Percentiles rank a stretch among this genome's conserved stretches.
Evolutionary conservation across 2,329 filamentous ascomycete species (phyloP).

Genomic region (Cordyceps militaris): DNA sequence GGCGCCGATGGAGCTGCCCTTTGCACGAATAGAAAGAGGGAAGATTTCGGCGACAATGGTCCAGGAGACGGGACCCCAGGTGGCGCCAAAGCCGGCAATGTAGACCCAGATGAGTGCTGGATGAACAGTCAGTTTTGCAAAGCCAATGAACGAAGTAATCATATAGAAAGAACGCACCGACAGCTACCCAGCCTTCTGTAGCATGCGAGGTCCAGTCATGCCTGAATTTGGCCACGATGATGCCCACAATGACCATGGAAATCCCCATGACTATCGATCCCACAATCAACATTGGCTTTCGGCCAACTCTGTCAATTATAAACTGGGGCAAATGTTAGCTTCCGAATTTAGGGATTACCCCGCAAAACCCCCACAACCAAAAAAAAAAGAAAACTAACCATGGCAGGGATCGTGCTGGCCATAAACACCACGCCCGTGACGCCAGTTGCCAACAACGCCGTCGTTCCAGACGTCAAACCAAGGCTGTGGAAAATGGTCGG

Average conservation of each 20-base stretch:
- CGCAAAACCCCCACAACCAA: neutral
- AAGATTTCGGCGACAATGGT: constrained; percentile 42
- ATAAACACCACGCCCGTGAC: constrained; percentile 67
- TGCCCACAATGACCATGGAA: constrained; percentile 32
- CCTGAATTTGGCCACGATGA: constrained; percentile 32
- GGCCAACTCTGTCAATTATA: constrained; percentile 35
- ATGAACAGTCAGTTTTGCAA: neutral
- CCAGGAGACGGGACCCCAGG: constrained; percentile 41
- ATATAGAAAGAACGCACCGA: constrained; percentile 16
- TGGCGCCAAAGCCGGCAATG: constrained; percentile 40
- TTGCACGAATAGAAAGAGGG: constrained; percentile 36
- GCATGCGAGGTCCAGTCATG: constrained; percentile 30
- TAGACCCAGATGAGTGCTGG: constrained; percentile 36
- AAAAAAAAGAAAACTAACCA: constrained; percentile 16
- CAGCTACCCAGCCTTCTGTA: constrained; percentile 32
- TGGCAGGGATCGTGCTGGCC: constrained; percentile 26
- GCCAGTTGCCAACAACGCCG: constrained; percentile 58
- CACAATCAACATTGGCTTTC: constrained; percentile 31
- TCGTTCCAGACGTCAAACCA: constrained; percentile 53
- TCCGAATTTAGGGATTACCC: neutral
- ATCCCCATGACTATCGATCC: constrained; percentile 33
- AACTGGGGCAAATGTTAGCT: constrained; percentile 9
- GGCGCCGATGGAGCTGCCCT: constrained; percentile 35
- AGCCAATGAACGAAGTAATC: neutral
- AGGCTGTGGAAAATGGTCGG: constrained; percentile 57